These are phyloP conservation scores for Mortierella polycephala DNA, from an alignment of 371 early-diverging fungal species.

Conservation along the genomic window DNA sequence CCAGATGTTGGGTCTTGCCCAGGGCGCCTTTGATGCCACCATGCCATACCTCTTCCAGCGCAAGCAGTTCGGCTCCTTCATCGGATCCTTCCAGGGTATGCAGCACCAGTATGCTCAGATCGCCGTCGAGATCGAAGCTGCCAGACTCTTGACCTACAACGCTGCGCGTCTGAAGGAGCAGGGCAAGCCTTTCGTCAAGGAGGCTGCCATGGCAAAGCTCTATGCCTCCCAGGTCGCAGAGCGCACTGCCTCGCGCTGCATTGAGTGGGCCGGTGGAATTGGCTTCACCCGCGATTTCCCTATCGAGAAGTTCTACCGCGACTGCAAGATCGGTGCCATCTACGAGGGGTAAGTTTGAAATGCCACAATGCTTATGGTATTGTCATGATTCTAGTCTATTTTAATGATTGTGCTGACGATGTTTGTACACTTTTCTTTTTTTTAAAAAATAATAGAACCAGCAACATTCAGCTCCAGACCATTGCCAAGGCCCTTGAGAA, in stretches of 20 bases:
- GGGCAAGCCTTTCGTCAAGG: constrained; percentile 87
- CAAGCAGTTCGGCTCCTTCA: constrained; percentile 90
- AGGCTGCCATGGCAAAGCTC: constrained; percentile 98
- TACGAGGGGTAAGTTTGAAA: constrained; percentile 64
- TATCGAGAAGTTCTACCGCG: constrained; percentile 96
- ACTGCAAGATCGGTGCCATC: constrained; percentile 94
- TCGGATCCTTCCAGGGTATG: constrained; percentile 97
- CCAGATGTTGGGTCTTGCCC: constrained; percentile 97
- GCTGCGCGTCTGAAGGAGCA: constrained; percentile 97
- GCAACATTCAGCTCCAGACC: constrained; percentile 97
- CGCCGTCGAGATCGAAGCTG: constrained; percentile 96
- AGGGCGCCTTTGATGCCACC: constrained; percentile 92
- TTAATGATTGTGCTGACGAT: background rate
- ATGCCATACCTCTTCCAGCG: constrained; percentile 95
- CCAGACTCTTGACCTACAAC: constrained; percentile 97
- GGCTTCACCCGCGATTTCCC: constrained; percentile 92
- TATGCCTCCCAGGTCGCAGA: constrained; percentile 96
- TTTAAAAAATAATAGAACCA: constrained; percentile 62
- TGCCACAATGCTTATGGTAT: background rate
- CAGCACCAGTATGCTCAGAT: constrained; percentile 97
- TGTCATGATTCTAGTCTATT: background rate
- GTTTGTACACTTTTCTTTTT: constrained; percentile 7
- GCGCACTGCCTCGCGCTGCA: constrained; percentile 85
- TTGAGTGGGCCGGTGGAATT: constrained; percentile 98
- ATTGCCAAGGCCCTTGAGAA: constrained; percentile 90